Evolutionary conservation across 2,329 filamentous ascomycete species (phyloP).

Genomic region (Helotiales sp.): DNA sequence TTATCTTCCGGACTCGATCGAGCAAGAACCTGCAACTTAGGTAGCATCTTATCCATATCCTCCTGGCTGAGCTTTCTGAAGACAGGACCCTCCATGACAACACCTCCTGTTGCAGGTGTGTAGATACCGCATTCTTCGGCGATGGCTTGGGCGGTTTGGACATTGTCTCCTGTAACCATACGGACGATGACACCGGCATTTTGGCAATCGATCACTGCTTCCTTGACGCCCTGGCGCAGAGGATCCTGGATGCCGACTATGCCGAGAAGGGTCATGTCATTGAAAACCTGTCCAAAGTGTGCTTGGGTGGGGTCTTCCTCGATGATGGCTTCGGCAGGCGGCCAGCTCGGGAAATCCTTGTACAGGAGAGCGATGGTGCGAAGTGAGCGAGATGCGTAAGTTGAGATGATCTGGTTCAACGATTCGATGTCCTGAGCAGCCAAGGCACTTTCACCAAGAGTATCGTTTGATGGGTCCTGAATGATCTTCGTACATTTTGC

Average conservation of each 20-base stretch:
- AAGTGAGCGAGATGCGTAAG: constrained; percentile 69
- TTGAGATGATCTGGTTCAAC: constrained; percentile 57
- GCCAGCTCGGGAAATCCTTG: constrained; percentile 73
- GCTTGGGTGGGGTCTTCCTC: constrained; percentile 64
- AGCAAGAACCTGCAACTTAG: constrained; percentile 69
- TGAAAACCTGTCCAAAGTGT: constrained; percentile 71
- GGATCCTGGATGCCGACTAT: constrained; percentile 79
- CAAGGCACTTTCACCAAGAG: constrained; percentile 45
- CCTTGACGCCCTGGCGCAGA: constrained; percentile 68
- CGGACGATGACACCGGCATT: constrained; percentile 72
- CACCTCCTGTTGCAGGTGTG: constrained; percentile 51
- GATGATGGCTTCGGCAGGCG: constrained; percentile 59
- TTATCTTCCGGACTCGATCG: constrained; percentile 74
- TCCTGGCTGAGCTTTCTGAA: constrained; percentile 65
- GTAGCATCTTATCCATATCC: constrained; percentile 63
- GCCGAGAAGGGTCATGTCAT: constrained; percentile 74
- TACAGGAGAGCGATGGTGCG: constrained; percentile 78
- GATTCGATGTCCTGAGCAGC: constrained; percentile 29
- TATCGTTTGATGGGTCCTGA: constrained; percentile 61
- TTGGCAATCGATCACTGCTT: constrained; percentile 70
- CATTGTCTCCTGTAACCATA: constrained; percentile 77
- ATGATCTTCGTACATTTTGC: constrained; percentile 55
- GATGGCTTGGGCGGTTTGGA: constrained; percentile 74
- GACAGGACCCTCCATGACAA: constrained; percentile 71
- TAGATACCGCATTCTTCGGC: constrained; percentile 72